Base-by-base conservation (phyloP, 2,329 filamentous ascomycete genomes). In the Ascomycota sp. region DNA sequence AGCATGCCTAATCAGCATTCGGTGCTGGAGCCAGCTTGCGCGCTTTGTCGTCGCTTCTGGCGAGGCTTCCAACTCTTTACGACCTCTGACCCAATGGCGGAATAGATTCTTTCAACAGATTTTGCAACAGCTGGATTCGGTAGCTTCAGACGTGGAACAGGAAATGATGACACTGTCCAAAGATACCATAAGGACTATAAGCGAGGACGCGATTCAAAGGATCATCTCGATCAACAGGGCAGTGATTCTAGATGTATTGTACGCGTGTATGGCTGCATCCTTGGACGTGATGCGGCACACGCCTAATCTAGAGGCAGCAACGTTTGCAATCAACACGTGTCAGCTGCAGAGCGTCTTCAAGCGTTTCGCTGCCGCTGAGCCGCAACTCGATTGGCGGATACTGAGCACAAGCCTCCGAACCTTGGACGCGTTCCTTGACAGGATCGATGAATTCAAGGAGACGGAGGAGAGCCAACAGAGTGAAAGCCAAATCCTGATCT, bases 1-100 rank as follows among this genome's bases (percentile, higher is more conserved):
- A 43, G 72, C 71, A 3, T 75, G 68, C 39, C 48, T 71, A 20
- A 72, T 75, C 38, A 75, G 66, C 35, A 42, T 77, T 11, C 59
- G 65, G 28, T 61, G 71, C 7, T 77, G 72, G 71, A 61, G 52
- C 31, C 69, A 75, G 37, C 51, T 77, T 20, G 60, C 69, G 2
- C 59, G 61, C 12, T 76, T 71, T 39, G 45, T 74, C 17, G 53
- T 72, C 5, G 55, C 60, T 1, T 55, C 50, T 0, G 55, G 55
- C 7, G 50, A 55, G 25, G 47, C 52, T 2, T 63, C 61, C 11
- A 54, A 51, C 20, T 56, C 61, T 1, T 67, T 75, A 32, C 55
- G 53, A 17, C 46, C 55, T 2, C 52, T 59, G 28, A 37, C 40
- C 7, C 39, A 40, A 19, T 59, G 72, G 72, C 62, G 69, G 35